Evolutionary conservation across 176 grass and related monocot genomes (phyloP).

Genomic region (Luzula sylvatica): DNA sequence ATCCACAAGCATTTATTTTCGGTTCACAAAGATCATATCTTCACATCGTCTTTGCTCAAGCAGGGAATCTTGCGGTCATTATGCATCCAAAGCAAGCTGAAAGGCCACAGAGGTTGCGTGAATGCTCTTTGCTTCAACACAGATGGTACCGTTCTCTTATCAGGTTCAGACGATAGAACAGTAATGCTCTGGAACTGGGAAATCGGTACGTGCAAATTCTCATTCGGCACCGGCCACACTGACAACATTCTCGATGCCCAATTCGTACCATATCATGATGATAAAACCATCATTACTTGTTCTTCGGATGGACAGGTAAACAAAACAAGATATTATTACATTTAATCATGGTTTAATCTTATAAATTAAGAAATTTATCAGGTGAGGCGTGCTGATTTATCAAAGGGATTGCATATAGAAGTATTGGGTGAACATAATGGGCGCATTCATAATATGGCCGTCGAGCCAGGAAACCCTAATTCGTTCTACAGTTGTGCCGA

Average conservation of each 20-base stretch:
- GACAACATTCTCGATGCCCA: conserved; percentile 51
- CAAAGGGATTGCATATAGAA: conserved; percentile 27
- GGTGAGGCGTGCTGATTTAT: conserved; percentile 49
- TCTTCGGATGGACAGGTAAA: conserved; percentile 55
- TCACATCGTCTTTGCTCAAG: conserved; percentile 9
- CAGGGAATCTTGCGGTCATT: conserved; percentile 45
- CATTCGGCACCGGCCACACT: conserved; percentile 43
- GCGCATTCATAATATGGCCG: conserved; percentile 38
- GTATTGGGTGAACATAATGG: conserved; percentile 25
- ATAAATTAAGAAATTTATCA: conserved; percentile 7
- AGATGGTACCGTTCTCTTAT: conserved; percentile 54
- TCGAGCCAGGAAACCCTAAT: conserved; percentile 55
- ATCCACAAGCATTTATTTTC: conserved; percentile 4
- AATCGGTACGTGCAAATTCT: neutral
- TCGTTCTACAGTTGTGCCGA: conserved; percentile 59
- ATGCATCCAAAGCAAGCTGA: conserved; percentile 33
- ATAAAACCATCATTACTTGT: conserved; percentile 50
- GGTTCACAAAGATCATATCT: neutral
- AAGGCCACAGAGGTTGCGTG: conserved; percentile 46
- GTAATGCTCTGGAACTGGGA: conserved; percentile 58
- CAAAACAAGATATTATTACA: neutral
- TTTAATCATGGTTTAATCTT: neutral
- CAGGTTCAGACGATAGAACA: conserved; percentile 43
- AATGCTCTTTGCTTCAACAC: conserved; percentile 54
- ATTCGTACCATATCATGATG: conserved; percentile 63